Evolutionary conservation across 768 basidiomycete species (phyloP).

Genomic region (Suillus sp.): DNA sequence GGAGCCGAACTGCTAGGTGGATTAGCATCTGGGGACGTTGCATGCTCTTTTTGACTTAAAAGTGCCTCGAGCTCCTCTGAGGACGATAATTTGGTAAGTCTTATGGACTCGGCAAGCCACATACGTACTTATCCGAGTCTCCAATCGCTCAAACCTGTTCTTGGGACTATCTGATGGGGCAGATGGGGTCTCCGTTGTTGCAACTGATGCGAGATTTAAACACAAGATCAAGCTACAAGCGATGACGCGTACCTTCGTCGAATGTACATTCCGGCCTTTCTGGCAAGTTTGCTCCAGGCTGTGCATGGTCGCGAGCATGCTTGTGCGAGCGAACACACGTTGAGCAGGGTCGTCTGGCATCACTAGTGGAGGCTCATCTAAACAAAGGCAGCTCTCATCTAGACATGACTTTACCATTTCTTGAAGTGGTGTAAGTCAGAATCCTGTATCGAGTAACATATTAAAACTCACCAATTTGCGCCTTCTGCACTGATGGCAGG

Average conservation of each 20-base stretch:
- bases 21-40: conserved; percentile 10
- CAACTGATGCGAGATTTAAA: conserved; percentile 34
- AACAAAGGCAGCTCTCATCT: conserved; percentile 10
- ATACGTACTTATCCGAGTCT: conserved; percentile 66
- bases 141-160: conserved; percentile 62
- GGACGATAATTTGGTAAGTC: conserved; percentile 12
- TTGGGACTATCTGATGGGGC: conserved; percentile 52
- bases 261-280: conserved; percentile 72
- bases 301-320: conserved; percentile 64
- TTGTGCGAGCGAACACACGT: conserved; percentile 78
- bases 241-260: conserved; percentile 54
- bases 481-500: conserved; percentile 64
- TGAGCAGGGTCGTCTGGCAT: conserved; percentile 75
- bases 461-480: conserved; percentile 62
- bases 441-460: conserved; percentile 10
- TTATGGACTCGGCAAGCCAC: conserved; percentile 2
- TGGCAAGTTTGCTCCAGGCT: conserved; percentile 55
- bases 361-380: conserved; percentile 41
- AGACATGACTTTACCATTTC: conserved; percentile 57
- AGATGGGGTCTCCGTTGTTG: conserved; percentile 35
- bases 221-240: conserved; percentile 6
- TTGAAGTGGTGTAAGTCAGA: conserved; percentile 30
- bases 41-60: conserved; percentile 56
- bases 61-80: conserved; percentile 71
- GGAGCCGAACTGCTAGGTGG: conserved; percentile 10